Base-by-base conservation (phyloP, 805 yeast species). In the Candida patagonica region DNA sequence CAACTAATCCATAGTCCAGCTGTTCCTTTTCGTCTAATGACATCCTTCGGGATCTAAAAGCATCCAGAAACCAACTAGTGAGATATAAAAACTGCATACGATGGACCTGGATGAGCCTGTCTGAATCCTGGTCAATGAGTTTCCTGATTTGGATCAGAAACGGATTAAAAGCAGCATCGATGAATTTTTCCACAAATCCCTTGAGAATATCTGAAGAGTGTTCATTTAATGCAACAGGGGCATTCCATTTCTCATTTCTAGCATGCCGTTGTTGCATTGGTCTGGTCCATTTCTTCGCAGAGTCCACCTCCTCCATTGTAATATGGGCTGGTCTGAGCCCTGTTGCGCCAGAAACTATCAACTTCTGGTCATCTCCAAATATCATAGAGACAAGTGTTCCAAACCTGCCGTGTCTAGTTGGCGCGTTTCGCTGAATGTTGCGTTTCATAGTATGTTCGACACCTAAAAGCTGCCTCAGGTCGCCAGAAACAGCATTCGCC, bases 321-420 rank as follows among this genome's bases (percentile, higher is more conserved):
- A 74, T 68, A n/a, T 60, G 53, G 6, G 69, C 67, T 32, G 69
- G 65, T 8, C 66, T 49, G 3, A 81, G 51, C 2, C 78, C 85
- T 22, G 73, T 72, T 48, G 83, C 88, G 2, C 94, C 92, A 2
- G 92, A 71, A 1, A 86, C 71, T 5, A 84, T 73, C 15, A 82
- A 59, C 22, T 82, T 65, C 2, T 64, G 67, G 22, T 76, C 66
- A 39, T 78, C 77, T 19, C 71, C 68, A 15, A 80, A 73, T 44
- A 79, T 76, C 23, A 89, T 67, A 1, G 94, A 78, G 8, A 87
- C 59, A 46, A 88, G 63, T 0, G 96, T 78, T 1, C 98, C 98
- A 63, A 89, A 89, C 38, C 95, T 70, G 2, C 92, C 88, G 55
- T 89, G 98, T 35, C 98, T 70, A 1, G 85, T 69, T 1, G 83